Evolutionary conservation across 73 alveolate genomes (phyloP).

Genomic region (Paramecium octaurelia): DNA sequence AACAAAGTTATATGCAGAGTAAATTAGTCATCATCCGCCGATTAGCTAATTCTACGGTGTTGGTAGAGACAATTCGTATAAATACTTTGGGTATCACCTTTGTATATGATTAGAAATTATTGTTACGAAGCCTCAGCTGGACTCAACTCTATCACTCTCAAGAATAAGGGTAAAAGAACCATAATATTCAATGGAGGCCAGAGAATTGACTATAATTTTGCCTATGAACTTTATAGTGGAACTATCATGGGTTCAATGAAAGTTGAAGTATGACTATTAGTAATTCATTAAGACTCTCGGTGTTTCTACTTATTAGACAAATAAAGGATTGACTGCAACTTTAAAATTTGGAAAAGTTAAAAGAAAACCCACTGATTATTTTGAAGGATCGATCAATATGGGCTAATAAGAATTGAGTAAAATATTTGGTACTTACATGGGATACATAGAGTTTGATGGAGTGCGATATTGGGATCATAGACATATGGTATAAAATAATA

Average conservation of each 20-base stretch:
- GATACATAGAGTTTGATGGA: slow-evolving; percentile 92
- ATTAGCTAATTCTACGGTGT: slow-evolving; percentile 61
- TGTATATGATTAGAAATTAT: not conserved
- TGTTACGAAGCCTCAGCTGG: slow-evolving; percentile 63
- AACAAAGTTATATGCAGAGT: slow-evolving; percentile 88
- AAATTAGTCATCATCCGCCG: slow-evolving; percentile 96
- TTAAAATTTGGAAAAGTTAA: slow-evolving; percentile 66
- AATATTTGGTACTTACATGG: slow-evolving; percentile 91
- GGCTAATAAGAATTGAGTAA: slow-evolving; percentile 72
- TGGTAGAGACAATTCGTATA: slow-evolving; percentile 62
- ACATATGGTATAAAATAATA: not conserved
- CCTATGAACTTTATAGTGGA: slow-evolving; percentile 60
- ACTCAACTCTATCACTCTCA: slow-evolving; percentile 55
- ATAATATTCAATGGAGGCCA: slow-evolving; percentile 59
- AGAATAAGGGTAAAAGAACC: slow-evolving; percentile 61
- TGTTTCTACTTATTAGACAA: not conserved
- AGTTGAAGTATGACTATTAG: slow-evolving; percentile 71
- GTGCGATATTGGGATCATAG: slow-evolving; percentile 95
- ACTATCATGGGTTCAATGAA: slow-evolving; percentile 80
- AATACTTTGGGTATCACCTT: slow-evolving; percentile 42
- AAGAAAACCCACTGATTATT: slow-evolving; percentile 75
- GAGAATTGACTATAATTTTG: slow-evolving; percentile 56
- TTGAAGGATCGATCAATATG: slow-evolving; percentile 83
- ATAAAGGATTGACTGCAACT: slow-evolving; percentile 53
- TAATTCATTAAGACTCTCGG: slow-evolving; percentile 41